These are phyloP conservation scores for Metschnikowia matae DNA, from an alignment of 805 yeast genomes.

Conservation along the genomic window DNA sequence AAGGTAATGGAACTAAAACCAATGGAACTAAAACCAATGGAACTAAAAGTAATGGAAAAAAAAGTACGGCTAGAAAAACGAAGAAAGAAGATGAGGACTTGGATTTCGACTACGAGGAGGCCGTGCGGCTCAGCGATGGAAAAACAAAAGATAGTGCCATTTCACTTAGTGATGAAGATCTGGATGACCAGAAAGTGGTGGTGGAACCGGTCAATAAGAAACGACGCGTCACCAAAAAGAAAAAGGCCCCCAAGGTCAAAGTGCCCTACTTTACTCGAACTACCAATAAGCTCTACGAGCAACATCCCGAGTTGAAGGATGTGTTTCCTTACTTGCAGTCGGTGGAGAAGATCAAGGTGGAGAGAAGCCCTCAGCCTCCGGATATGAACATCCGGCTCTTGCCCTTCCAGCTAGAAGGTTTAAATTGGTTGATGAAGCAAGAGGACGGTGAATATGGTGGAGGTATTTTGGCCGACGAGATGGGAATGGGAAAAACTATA, in stretches of 20 bases:
- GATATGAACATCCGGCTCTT: constrained; percentile 70
- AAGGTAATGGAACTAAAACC: not conserved
- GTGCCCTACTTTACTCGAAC: constrained; percentile 65
- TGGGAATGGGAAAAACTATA: constrained; percentile 99
- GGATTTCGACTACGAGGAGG: constrained; percentile 6
- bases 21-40: not conserved
- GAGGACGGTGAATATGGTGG: constrained; percentile 78
- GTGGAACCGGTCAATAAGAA: constrained; percentile 19
- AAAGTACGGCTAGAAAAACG: not conserved
- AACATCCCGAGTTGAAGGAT: constrained; percentile 73
- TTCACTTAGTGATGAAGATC: constrained; percentile 24
- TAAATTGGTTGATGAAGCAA: constrained; percentile 82
- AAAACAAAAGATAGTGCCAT: constrained; percentile 20
- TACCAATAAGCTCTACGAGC: constrained; percentile 61
- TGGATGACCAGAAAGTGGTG: constrained; percentile 9
- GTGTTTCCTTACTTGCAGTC: constrained; percentile 64
- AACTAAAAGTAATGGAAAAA: not conserved
- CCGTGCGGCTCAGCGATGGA: constrained; percentile 1
- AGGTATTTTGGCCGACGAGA: constrained; percentile 95
- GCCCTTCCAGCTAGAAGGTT: constrained; percentile 92
- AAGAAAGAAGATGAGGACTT: not conserved
- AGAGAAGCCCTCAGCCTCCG: constrained; percentile 67
- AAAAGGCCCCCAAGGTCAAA: constrained; percentile 49
- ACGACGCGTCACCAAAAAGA: constrained; percentile 23
- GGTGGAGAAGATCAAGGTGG: constrained; percentile 44